Evolutionary conservation across 78 protist species (phyloP).

Genomic region (Dictyostelium purpureum): DNA sequence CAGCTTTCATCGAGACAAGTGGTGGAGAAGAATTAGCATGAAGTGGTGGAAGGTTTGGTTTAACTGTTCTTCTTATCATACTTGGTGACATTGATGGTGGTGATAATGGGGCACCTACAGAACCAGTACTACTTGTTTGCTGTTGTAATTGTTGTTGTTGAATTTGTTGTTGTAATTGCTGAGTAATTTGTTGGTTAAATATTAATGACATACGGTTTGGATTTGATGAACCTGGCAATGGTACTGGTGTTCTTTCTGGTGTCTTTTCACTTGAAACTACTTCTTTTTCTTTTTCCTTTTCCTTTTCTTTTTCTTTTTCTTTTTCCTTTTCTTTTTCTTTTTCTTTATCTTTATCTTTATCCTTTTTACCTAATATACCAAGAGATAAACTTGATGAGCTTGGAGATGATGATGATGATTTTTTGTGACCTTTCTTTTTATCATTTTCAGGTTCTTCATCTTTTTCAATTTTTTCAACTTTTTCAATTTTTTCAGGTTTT

Average conservation of each 20-base stretch:
- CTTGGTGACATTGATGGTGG: slow-evolving; percentile 20
- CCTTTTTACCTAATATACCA: not conserved
- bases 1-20: too few relatives aligned
- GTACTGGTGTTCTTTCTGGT: slow-evolving; percentile 3
- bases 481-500: not conserved
- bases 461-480: not conserved
- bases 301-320: slow-evolving; percentile 1
- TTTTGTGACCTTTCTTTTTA: not conserved
- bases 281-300: not conserved
- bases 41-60: not conserved
- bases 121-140: not conserved
- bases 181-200: not conserved
- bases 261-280: not conserved
- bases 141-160: slow-evolving; percentile 16
- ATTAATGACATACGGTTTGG: slow-evolving; percentile 11
- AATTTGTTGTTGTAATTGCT: slow-evolving; percentile 10
- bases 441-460: not conserved
- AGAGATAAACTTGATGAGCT: not conserved
- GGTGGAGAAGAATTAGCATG: not conserved
- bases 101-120: not conserved
- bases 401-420: not conserved
- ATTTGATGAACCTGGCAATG: too few relatives aligned
- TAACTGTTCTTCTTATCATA: not conserved
- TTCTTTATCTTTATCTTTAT: slow-evolving; percentile 2
- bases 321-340: slow-evolving; percentile 2